These are phyloP conservation scores for Starmera stellimalicola DNA, from an alignment of 1,139 yeast species.

Conservation along the genomic window DNA sequence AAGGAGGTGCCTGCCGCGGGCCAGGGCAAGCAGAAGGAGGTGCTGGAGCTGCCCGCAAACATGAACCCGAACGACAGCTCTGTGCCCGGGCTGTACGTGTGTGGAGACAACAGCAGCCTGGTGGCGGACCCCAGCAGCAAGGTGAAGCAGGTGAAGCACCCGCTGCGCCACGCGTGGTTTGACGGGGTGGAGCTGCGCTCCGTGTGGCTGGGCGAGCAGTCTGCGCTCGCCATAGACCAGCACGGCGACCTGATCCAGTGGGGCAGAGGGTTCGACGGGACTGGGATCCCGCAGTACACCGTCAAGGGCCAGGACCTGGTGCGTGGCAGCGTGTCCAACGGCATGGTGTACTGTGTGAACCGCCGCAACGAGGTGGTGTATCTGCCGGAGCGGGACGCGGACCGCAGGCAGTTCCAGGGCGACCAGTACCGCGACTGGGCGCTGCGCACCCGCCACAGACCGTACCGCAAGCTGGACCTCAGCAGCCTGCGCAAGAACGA, in stretches of 20 bases:
- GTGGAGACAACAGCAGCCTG: slow-evolving; percentile 38
- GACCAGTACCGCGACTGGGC: slow-evolving; percentile 8
- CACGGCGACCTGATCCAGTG: slow-evolving; percentile 74
- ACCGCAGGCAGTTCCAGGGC: slow-evolving; percentile 11
- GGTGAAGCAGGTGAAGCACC: slow-evolving; percentile 33
- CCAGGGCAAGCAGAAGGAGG: slow-evolving; percentile 10
- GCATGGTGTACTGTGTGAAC: slow-evolving; percentile 49
- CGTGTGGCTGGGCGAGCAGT: slow-evolving; percentile 41
- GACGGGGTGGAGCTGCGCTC: slow-evolving; percentile 52
- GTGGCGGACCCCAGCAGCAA: slow-evolving; percentile 29
- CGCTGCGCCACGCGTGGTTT: slow-evolving; percentile 53
- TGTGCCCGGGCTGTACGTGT: slow-evolving; percentile 43
- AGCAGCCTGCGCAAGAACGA: slow-evolving; percentile 31
- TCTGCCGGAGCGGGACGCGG: slow-evolving; percentile 31
- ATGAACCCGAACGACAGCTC: slow-evolving; percentile 23
- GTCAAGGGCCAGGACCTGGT: slow-evolving; percentile 34
- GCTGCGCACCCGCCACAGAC: slow-evolving; percentile 15
- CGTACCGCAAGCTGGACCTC: slow-evolving; percentile 10
- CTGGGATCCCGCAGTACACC: slow-evolving; percentile 16
- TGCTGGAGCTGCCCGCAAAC: slow-evolving; percentile 18
- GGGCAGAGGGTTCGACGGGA: slow-evolving; percentile 31
- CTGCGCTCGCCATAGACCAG: slow-evolving; percentile 55
- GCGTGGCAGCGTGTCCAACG: slow-evolving; percentile 41
- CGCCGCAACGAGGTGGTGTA: slow-evolving; percentile 43
- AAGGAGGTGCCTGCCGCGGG: neutral